Base-by-base conservation (phyloP, 1,284 basidiomycete genomes). In the Tilletiopsis washingtonensis region DNA sequence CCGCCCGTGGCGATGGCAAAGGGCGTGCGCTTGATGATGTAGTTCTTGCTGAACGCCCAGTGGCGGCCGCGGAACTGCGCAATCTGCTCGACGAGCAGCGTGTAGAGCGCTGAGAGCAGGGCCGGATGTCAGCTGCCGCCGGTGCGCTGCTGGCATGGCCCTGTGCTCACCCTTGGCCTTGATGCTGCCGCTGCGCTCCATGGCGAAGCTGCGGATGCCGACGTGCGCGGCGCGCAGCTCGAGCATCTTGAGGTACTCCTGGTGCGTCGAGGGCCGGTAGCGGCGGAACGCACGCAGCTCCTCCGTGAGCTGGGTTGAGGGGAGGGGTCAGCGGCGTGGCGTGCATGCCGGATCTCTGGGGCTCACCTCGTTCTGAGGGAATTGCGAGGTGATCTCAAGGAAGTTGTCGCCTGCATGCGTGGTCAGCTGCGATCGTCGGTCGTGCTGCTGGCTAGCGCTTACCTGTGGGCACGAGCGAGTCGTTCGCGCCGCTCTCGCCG, bases 1-100 rank as follows among this genome's bases (percentile, higher is more conserved):
- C 69, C 69, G 5, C 69, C 69, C 3, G 69, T 72, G 11, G 69
- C 69, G 41, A 69, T 57, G 32, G 56, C 49, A 51, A 63, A 68
- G n/a, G 47, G 51, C 17, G 62, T 49, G 11, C 58, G 47, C 29
- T 62, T 49, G 59, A 71, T 66, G 56, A 71, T 69, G 64, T 69
- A 69, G 20, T 49, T 51, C 36, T 61, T 57, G 21, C 63, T 66
- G 34, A 70, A 71, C 44, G 55, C 54, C 68, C 68, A 71, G 57
- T 71, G 68, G 4, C 69, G 39, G 51, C 64, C 56, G 4, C 69
- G 53, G 57, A 72, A 61, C 43, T 72, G 69, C 14, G 69, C 50
- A 9, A 63, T 53, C 45, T 71, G 69, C 29, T 72, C 69, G 11
- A 71, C 56, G 3, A 67, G 40, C 38, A 70, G 44, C 14, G 72